Evolutionary conservation across 2,329 filamentous ascomycete genomes (phyloP).

Genomic region (Pseudopithomyces chartarum): DNA sequence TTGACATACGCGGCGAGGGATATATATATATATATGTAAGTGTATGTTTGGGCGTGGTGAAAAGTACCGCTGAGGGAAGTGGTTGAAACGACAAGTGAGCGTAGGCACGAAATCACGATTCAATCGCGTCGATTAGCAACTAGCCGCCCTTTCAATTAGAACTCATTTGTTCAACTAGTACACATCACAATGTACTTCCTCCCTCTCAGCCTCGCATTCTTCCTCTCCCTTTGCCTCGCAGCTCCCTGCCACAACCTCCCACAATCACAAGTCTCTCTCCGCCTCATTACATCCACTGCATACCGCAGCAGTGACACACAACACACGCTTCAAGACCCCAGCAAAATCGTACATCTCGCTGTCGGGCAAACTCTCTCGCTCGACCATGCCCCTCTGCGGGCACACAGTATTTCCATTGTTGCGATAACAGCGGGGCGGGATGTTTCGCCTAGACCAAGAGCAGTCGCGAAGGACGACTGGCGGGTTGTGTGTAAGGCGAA

Average conservation of each 20-base stretch:
- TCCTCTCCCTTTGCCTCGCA: conserved; percentile 14
- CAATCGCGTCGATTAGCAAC: too few relatives aligned
- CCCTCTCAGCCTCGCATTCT: conserved; percentile 4
- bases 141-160: too few relatives aligned
- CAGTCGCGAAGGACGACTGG: conserved; percentile 12
- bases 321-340: conserved; percentile 14
- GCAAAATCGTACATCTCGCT: conserved; percentile 17
- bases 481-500: conserved; percentile 20
- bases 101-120: too few relatives aligned
- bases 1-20: neutral
- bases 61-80: too few relatives aligned
- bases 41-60: too few relatives aligned
- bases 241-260: conserved; percentile 1
- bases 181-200: conserved; percentile 12
- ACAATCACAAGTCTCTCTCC: conserved; percentile 16
- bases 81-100: too few relatives aligned
- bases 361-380: conserved; percentile 25
- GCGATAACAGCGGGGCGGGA: conserved; percentile 11
- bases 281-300: conserved; percentile 11
- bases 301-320: conserved; percentile 14
- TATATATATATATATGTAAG: too few relatives aligned
- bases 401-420: conserved; percentile 24
- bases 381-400: conserved; percentile 16
- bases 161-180: too few relatives aligned
- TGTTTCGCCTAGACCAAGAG: neutral